A percentile compares a stretch with the other conserved stretches of the same genome.
Conservation (phyloP, 768 basidiomycete species). For the Lyophyllum semitale region DNA sequence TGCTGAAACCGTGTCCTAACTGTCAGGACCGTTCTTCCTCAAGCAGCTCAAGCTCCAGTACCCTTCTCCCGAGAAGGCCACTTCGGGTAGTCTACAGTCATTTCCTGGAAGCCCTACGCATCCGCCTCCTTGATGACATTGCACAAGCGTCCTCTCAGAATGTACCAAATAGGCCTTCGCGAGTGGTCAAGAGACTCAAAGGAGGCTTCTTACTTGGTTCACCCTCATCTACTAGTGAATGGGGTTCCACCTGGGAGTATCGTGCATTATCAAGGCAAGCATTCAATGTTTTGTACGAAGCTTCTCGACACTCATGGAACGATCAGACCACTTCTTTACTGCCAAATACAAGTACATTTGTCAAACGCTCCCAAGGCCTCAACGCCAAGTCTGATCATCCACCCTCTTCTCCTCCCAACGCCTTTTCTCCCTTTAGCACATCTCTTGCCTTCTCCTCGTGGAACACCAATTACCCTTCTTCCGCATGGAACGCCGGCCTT, state of each 20-base stretch:
- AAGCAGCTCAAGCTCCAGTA: constrained; percentile 16
- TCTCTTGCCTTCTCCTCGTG: constrained; percentile 48
- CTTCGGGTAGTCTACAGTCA: constrained; percentile 45
- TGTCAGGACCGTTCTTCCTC: constrained; percentile 30
- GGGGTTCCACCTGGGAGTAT: constrained; percentile 68
- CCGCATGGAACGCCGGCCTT: constrained; percentile 76
- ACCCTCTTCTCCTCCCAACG: constrained; percentile 60
- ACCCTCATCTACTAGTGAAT: constrained; percentile 47
- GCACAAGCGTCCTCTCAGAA: constrained; percentile 38
- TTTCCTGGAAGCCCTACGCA: constrained; percentile 69
- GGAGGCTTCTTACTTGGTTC: constrained; percentile 66
- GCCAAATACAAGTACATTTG: constrained; percentile 58
- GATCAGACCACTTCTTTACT: constrained; percentile 60
- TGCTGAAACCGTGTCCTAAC: constrained; percentile 36
- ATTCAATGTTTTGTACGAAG: neutral
- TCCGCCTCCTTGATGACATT: constrained; percentile 54
- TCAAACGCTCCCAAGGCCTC: constrained; percentile 22
- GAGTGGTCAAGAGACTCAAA: constrained; percentile 50
- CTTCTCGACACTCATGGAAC: constrained; percentile 11
- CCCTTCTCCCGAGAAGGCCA: constrained; percentile 42
- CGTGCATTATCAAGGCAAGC: constrained; percentile 48
- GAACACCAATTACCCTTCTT: constrained; percentile 69
- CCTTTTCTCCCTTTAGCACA: constrained; percentile 54
- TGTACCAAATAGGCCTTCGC: constrained; percentile 26
- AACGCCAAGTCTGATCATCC: constrained; percentile 57